A percentile compares a stretch with the other conserved stretches of the same genome.
These are phyloP conservation scores for Fonsecaea nubica DNA, from an alignment of 2,329 filamentous ascomycete species.

Conservation along the genomic window DNA sequence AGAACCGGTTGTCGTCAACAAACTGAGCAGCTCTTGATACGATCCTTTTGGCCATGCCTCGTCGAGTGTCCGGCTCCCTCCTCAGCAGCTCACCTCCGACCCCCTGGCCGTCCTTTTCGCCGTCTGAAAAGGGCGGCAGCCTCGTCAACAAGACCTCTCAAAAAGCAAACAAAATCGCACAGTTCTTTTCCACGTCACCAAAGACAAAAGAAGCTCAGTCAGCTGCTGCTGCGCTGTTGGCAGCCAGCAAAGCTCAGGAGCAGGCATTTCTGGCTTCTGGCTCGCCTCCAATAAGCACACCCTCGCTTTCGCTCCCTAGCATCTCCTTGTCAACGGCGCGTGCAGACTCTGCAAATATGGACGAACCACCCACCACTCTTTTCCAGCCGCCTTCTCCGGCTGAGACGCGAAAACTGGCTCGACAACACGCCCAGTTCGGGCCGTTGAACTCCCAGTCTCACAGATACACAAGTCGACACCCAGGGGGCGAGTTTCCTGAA, in stretches of 20 bases:
- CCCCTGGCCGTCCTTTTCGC: constrained; percentile 57
- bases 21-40: not conserved
- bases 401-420: constrained; percentile 76
- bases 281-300: constrained; percentile 69
- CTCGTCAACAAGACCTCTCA: constrained; percentile 56
- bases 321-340: constrained; percentile 90
- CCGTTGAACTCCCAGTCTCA: constrained; percentile 81
- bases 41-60: constrained; percentile 61
- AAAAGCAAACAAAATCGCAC: constrained; percentile 77
- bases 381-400: constrained; percentile 88
- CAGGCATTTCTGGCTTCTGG: constrained; percentile 67
- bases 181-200: constrained; percentile 81
- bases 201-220: constrained; percentile 68
- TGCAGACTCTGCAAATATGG: constrained; percentile 74
- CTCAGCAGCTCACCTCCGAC: constrained; percentile 59
- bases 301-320: constrained; percentile 80
- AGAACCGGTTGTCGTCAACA: constrained; percentile 11
- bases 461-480: constrained; percentile 86
- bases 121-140: constrained; percentile 58
- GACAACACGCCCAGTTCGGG: constrained; percentile 87
- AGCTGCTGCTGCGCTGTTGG: constrained; percentile 67
- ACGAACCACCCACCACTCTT: constrained; percentile 77
- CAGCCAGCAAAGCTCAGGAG: constrained; percentile 66
- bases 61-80: constrained; percentile 66
- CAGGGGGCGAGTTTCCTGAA: constrained; percentile 77